These are phyloP conservation scores for Porphyrellus cyaneotinctus DNA, from an alignment of 768 basidiomycete species.

Conservation along the genomic window DNA sequence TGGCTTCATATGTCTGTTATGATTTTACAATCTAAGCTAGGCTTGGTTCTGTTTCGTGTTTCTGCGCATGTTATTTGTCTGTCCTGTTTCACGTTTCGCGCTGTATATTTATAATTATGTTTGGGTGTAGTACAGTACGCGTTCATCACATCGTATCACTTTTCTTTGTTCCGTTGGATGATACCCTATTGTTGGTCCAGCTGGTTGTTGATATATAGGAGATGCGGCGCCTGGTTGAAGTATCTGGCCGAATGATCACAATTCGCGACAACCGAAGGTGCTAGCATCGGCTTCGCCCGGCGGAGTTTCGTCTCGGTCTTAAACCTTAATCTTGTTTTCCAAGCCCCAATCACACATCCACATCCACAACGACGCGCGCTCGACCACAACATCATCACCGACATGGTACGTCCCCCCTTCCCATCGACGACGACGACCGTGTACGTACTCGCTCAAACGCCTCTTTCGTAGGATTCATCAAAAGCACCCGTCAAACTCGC, in stretches of 20 bases:
- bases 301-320: slow-evolving; percentile 9
- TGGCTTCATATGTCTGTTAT: not conserved
- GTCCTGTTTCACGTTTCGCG: slow-evolving; percentile 6
- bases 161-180: not conserved
- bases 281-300: slow-evolving; percentile 18
- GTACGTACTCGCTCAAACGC: not conserved
- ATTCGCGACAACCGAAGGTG: no score
- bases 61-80: slow-evolving; percentile 17
- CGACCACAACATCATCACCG: not conserved
- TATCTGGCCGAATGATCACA: no score
- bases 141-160: slow-evolving; percentile 8
- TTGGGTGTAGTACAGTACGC: slow-evolving; percentile 13
- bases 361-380: slow-evolving; percentile 2
- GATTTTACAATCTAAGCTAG: slow-evolving; percentile 4
- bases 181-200: no score
- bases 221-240: no score
- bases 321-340: slow-evolving; percentile 25
- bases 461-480: slow-evolving; percentile 60
- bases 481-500: slow-evolving; percentile 96
- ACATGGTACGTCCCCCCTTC: slow-evolving; percentile 24
- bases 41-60: slow-evolving; percentile 11
- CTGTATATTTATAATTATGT: slow-evolving; percentile 13
- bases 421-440: no score
- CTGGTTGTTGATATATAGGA: no score
- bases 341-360: slow-evolving; percentile 11